phyloP scores from a whole-genome alignment of 306 rosid genomes.

The Corylus americana region DNA sequence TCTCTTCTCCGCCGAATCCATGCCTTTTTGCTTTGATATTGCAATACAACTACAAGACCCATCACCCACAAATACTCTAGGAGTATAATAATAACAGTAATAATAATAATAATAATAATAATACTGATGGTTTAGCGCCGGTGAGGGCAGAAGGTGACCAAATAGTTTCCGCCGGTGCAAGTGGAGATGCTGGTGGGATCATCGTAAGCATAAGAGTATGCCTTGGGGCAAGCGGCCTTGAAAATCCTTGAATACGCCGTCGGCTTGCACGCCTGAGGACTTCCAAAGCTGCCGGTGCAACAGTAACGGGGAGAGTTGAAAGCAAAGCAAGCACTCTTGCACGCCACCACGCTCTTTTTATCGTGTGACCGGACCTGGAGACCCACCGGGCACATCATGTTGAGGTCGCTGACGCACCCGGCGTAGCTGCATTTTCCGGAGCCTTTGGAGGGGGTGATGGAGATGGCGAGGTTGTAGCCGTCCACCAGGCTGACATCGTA shows the following conservation, averaged over 20 bases:
- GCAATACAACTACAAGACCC: too few relatives aligned
- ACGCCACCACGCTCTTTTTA: constrained; percentile 65
- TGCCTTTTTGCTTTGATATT: too few relatives aligned
- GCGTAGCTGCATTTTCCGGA: constrained; percentile 83
- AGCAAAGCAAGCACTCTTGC: constrained; percentile 85
- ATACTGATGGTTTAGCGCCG: constrained; percentile 26
- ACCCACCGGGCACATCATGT: constrained; percentile 86
- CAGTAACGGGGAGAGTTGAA: constrained; percentile 84
- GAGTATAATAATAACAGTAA: background rate
- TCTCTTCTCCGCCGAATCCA: too few relatives aligned
- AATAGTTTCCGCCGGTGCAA: constrained; percentile 68
- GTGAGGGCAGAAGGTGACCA: constrained; percentile 82
- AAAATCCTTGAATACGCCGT: constrained; percentile 84
- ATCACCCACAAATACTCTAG: background rate
- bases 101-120: background rate
- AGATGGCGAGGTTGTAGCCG: constrained; percentile 83
- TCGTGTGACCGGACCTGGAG: constrained; percentile 75
- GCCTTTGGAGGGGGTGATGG: constrained; percentile 70
- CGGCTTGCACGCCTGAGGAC: constrained; percentile 83
- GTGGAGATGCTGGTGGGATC: constrained; percentile 95
- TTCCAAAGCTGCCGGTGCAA: constrained; percentile 81
- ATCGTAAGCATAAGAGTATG: constrained; percentile 90
- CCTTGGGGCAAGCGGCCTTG: constrained; percentile 86
- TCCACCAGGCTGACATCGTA: constrained; percentile 94
- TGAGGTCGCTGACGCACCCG: constrained; percentile 87